Base-by-base conservation (phyloP, 257 asterid species). In the Rehmannia glutinosa region DNA sequence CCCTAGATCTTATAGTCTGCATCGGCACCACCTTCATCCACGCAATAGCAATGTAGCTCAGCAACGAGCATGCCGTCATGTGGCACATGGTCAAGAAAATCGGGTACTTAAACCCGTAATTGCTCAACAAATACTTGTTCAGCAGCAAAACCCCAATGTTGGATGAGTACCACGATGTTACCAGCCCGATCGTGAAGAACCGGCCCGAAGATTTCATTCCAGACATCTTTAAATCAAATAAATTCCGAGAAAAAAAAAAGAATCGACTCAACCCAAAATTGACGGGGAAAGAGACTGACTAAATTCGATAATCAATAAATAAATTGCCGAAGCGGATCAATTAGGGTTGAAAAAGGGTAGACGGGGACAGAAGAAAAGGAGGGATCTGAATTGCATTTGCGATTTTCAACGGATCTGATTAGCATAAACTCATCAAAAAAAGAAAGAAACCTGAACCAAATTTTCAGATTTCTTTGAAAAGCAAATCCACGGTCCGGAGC, bases 131-230 rank as follows among this genome's bases (percentile, higher is more conserved):
- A 39, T 86, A 88, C 82, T 91, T 91, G 80, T 91, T 91, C 46
- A 91, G 79, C 2, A 91, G 77, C 69, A 91, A 77, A n/a, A 91
- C 97, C 33, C 97, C 97, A 47, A 91, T 91, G 86, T 86, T 91
- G 58, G 96, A 88, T 24, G 84, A 80, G 42, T 91, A 88, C 96
- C 97, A 91, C 57, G 88, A 61, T 0, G 81, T 27, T 38, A 86
- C 86, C 76, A 86, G 45, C 27, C 86, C 86, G 65, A 82, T 68
- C 68, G 86, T 83, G 84, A 83, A 86, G 20, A 81, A 33, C 33
- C 78, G 76, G 55, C 81, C 77, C 20, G 78, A 16, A 8, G 87
- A 27, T 77, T 79, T 79, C 72, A 64, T 72, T 43, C 69, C 78
- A 67, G 72, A 76, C 87, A 79, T 15, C 70, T 69, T 46, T 4